Percentiles rank a stretch among this genome's conserved stretches.
These are phyloP conservation scores for Colletotrichum endophyticum DNA, from an alignment of 2,329 filamentous ascomycete species.

Conservation along the genomic window DNA sequence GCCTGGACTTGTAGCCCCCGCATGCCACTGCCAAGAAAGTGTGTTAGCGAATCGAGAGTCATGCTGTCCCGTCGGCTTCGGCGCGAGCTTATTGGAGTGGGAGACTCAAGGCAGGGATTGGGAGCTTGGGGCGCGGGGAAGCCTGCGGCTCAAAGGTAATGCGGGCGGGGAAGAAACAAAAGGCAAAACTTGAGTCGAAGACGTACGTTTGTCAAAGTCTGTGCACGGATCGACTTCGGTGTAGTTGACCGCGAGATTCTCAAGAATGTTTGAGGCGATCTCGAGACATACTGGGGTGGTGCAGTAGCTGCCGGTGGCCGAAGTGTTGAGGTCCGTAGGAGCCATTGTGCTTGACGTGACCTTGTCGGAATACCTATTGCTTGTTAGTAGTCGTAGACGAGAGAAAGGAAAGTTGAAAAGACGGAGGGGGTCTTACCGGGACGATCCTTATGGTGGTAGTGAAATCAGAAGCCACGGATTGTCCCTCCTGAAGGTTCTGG, in stretches of 20 bases:
- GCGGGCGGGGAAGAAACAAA: background rate
- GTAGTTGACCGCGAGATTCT: slow-evolving; percentile 46
- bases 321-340: background rate
- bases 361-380: background rate
- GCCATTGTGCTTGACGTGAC: background rate
- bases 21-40: slow-evolving; percentile 52
- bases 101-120: background rate
- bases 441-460: background rate
- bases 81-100: background rate
- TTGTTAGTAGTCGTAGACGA: background rate
- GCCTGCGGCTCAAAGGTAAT: background rate
- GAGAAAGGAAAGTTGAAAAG: background rate
- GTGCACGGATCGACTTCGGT: slow-evolving; percentile 69
- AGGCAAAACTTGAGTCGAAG: background rate
- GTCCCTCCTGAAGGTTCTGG: background rate
- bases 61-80: background rate
- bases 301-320: slow-evolving; percentile 14
- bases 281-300: slow-evolving; percentile 30
- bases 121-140: background rate
- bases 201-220: slow-evolving; percentile 62
- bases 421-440: background rate
- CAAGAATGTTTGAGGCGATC: slow-evolving; percentile 30
- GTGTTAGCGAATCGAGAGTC: background rate
- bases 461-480: background rate
- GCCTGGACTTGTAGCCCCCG: slow-evolving; percentile 66